Percentiles rank a stretch among this genome's conserved stretches.
phyloP scores from a whole-genome alignment of 257 asterid species.

The Fraxinus excelsior region DNA sequence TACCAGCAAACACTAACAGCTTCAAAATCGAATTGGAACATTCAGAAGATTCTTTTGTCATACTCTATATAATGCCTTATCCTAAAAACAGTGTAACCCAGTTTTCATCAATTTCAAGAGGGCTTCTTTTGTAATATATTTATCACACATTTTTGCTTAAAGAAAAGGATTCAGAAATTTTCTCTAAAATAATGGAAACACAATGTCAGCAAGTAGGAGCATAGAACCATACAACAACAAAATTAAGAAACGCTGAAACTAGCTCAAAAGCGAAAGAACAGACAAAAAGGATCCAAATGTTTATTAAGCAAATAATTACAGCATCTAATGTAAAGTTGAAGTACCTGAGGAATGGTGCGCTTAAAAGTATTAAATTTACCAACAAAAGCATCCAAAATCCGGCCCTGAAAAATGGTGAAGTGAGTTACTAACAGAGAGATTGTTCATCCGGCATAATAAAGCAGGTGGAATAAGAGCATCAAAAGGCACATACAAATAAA shows the following conservation, averaged over 20 bases:
- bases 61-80: not conserved
- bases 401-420: constrained; percentile 60
- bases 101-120: not conserved
- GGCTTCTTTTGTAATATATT: not conserved
- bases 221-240: not conserved
- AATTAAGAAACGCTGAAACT: not conserved
- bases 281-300: not conserved
- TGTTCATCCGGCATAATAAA: constrained; percentile 11
- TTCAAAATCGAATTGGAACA: constrained; percentile 2
- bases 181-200: not conserved
- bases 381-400: constrained; percentile 98
- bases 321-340: constrained; percentile 17
- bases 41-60: not conserved
- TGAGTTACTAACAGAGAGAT: constrained; percentile 17
- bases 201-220: not conserved
- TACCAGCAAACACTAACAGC: not conserved
- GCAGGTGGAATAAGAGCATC: constrained; percentile 17
- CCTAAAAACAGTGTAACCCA: not conserved
- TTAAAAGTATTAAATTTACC: constrained; percentile 96
- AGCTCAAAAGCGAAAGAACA: not conserved
- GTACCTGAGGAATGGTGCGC: constrained; percentile 97
- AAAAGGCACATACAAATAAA: constrained; percentile 61
- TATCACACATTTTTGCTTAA: not conserved
- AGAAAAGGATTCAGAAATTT: not conserved
- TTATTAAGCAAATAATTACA: constrained; percentile 6